Percentiles rank a stretch among this genome's conserved stretches.
Evolutionary conservation across 208 protist species (phyloP).

Genomic region (Plasmodiophora brassicae): DNA sequence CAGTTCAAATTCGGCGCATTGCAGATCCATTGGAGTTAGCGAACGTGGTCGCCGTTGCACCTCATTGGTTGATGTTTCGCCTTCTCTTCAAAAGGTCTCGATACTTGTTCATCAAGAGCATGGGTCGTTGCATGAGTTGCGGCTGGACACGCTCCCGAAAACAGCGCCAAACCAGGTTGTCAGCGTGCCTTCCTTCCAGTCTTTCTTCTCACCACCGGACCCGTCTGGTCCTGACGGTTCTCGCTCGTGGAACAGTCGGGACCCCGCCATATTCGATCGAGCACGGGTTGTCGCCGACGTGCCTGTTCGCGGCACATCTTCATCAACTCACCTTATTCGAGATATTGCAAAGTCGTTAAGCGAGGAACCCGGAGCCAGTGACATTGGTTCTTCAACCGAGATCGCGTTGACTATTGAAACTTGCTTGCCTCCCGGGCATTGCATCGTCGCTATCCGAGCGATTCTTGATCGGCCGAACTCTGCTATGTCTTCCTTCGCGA

Average conservation of each 20-base stretch:
- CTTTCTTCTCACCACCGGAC: neutral
- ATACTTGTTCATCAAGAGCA: neutral
- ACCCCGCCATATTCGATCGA: neutral
- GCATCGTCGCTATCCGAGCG: neutral
- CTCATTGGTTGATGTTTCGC: neutral
- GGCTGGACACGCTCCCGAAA: neutral
- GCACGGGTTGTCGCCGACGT: neutral
- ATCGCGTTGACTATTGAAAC: neutral
- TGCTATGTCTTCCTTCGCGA: neutral
- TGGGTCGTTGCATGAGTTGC: neutral
- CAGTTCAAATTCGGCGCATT: no score
- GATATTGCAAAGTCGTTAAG: conserved; percentile 21
- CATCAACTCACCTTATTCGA: neutral
- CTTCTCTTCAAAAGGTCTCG: neutral
- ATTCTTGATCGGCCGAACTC: neutral
- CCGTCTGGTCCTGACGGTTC: neutral
- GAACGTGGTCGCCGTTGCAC: neutral
- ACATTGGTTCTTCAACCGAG: neutral
- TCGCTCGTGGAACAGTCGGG: neutral
- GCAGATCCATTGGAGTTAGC: no score
- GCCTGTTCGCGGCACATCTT: neutral
- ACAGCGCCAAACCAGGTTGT: neutral
- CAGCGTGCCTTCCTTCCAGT: neutral
- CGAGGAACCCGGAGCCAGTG: neutral
- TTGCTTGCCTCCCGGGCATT: neutral